phyloP scores from a whole-genome alignment of 768 basidiomycete genomes.

The Russula ochroleuca region DNA sequence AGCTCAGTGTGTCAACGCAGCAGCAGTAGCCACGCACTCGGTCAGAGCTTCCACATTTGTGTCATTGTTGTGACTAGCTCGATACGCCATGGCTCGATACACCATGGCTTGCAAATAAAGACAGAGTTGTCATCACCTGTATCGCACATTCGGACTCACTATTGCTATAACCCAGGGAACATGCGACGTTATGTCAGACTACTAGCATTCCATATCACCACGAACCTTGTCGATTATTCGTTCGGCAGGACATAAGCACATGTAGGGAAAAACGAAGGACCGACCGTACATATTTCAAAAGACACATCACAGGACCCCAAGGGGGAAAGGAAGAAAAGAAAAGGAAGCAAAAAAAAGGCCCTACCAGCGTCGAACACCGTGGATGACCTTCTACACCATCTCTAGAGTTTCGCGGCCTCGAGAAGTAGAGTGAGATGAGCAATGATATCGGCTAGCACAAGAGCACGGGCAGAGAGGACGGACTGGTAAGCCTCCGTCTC shows the following conservation, averaged over 20 bases:
- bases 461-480: constrained; percentile 33
- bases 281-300: constrained; percentile 32
- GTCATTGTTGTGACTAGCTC: background rate
- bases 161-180: constrained; percentile 5
- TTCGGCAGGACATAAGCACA: constrained; percentile 23
- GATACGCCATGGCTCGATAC: background rate
- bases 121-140: background rate
- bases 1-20: constrained; percentile 4
- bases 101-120: background rate
- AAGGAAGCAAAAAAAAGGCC: constrained; percentile 17
- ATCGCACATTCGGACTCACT: background rate
- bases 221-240: constrained; percentile 24
- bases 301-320: constrained; percentile 6
- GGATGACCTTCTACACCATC: constrained; percentile 6
- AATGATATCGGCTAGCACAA: constrained; percentile 22
- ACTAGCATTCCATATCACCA: constrained; percentile 16
- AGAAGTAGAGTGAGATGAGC: constrained; percentile 28
- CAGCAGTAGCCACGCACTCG: constrained; percentile 14
- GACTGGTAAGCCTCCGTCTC: constrained; percentile 33
- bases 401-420: constrained; percentile 19
- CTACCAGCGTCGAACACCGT: constrained; percentile 27
- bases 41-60: background rate
- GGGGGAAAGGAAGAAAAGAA: constrained; percentile 17
- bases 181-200: constrained; percentile 9
- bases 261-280: constrained; percentile 28